phyloP scores from a whole-genome alignment of 352 stramenopile genomes.

The Globisporangium uncinulatum region DNA sequence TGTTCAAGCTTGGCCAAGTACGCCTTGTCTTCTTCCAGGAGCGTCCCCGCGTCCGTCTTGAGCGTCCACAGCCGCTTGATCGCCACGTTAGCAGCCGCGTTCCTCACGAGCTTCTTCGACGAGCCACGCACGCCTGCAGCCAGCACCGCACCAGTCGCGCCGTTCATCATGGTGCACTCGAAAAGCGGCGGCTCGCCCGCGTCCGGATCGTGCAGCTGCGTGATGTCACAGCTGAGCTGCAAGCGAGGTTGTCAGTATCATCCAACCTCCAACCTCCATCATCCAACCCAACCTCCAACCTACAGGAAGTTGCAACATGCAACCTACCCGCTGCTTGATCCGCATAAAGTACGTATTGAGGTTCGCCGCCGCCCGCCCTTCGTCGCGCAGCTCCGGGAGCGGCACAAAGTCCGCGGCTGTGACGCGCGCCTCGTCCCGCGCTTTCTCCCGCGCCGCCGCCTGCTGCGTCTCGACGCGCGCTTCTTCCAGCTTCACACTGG shows the following conservation, averaged over 20 bases:
- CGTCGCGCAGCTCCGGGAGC: constrained; percentile 58
- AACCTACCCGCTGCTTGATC: constrained; percentile 48
- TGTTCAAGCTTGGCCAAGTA: constrained; percentile 52
- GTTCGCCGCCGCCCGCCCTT: constrained; percentile 36
- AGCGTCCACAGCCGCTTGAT: constrained; percentile 75
- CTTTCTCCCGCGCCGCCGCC: constrained; percentile 40
- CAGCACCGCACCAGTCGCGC: constrained; percentile 28
- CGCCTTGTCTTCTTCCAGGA: constrained; percentile 43
- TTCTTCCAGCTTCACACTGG: constrained; percentile 33
- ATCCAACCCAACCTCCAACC: background rate
- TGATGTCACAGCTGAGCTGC: constrained; percentile 45
- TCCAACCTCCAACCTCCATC: background rate
- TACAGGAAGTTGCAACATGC: background rate
- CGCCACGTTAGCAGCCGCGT: constrained; percentile 47
- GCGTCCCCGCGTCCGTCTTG: constrained; percentile 55
- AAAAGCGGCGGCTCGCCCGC: constrained; percentile 55
- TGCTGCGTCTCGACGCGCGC: constrained; percentile 14
- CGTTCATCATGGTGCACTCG: constrained; percentile 47
- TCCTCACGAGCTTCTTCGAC: constrained; percentile 73
- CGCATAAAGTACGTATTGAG: constrained; percentile 61
- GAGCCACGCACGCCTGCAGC: constrained; percentile 41
- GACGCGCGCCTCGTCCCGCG: constrained; percentile 26
- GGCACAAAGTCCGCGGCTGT: constrained; percentile 28
- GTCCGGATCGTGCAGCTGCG: constrained; percentile 34
- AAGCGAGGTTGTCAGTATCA: background rate